Evolutionary conservation across 306 rosid genomes (phyloP).

Genomic region (Cicer judaicum): DNA sequence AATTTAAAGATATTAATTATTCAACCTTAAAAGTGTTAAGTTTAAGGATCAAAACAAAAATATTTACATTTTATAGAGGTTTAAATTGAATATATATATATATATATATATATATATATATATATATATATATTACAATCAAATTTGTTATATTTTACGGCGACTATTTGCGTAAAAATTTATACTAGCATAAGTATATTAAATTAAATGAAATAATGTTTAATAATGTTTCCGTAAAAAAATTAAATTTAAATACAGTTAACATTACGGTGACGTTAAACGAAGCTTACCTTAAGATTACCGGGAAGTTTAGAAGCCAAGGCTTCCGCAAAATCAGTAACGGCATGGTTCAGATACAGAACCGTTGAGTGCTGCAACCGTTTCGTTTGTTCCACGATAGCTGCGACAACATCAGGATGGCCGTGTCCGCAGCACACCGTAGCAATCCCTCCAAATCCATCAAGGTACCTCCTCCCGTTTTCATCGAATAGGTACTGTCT

Average conservation of each 20-base stretch:
- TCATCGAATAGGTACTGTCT: conserved; percentile 89
- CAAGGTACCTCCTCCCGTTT: conserved; percentile 81
- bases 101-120: no score
- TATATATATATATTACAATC: no score
- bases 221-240: no score
- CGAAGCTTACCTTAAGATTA: conserved; percentile 70
- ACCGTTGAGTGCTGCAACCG: conserved; percentile 86
- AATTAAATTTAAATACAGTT: background rate
- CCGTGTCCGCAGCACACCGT: conserved; percentile 97
- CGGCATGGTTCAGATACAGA: conserved; percentile 74
- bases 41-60: no score
- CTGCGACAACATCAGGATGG: conserved; percentile 90
- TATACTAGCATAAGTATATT: no score
- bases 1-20: no score
- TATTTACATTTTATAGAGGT: no score
- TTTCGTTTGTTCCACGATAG: conserved; percentile 72
- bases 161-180: no score
- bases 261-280: background rate
- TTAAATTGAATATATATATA: no score
- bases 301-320: conserved; percentile 84
- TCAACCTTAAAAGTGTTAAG: no score
- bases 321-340: conserved; percentile 89
- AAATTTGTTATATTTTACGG: no score
- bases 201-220: no score
- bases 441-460: conserved; percentile 94